Evolutionary conservation across 75 land plant species (phyloP).

Genomic region (Sequoiadendron giganteum): DNA sequence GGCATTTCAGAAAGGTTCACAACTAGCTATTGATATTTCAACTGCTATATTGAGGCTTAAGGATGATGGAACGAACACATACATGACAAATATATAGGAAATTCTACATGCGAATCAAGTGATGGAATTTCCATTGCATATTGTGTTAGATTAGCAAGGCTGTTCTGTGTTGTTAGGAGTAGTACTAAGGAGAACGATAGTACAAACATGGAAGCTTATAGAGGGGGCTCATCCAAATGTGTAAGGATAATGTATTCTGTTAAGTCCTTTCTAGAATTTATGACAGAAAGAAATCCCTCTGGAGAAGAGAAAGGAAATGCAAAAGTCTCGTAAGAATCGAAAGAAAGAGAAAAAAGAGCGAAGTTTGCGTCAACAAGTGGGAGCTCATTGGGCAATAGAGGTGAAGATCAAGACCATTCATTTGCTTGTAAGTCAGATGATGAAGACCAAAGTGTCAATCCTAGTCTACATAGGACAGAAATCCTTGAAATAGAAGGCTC

Average conservation of each 20-base stretch:
- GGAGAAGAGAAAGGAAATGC: neutral
- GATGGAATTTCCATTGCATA: neutral
- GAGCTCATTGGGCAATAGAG: neutral
- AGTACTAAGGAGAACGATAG: too few species aligned
- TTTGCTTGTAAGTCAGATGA: neutral
- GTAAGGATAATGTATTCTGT: neutral
- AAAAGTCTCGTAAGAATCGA: neutral
- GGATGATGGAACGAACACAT: neutral
- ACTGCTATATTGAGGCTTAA: neutral
- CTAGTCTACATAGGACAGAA: neutral
- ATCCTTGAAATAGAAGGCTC: neutral
- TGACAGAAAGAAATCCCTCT: neutral
- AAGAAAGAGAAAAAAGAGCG: neutral
- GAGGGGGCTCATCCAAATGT: neutral
- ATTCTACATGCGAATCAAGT: neutral
- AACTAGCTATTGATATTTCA: neutral
- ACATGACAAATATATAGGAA: neutral
- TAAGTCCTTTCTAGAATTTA: neutral
- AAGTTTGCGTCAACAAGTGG: neutral
- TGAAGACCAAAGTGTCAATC: conserved; percentile 2
- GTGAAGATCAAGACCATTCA: neutral
- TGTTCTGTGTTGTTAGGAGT: neutral
- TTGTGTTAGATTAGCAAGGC: neutral
- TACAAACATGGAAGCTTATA: neutral
- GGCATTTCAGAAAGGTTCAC: neutral